Base-by-base conservation (phyloP, 1,139 yeast genomes). In the Pichia sp. region DNA sequence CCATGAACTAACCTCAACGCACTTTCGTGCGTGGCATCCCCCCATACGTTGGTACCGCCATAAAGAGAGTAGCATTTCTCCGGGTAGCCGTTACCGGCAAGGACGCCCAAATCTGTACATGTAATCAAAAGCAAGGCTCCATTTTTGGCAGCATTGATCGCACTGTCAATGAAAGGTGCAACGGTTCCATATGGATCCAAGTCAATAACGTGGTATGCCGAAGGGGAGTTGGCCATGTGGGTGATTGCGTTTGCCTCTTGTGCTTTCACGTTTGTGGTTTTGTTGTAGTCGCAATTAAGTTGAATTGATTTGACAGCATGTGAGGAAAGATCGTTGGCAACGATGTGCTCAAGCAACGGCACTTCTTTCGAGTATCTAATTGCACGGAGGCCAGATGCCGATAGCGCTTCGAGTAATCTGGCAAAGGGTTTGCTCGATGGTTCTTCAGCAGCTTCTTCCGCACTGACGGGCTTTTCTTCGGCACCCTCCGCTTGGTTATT, bases 131-230 rank as follows among this genome's bases (percentile, higher is more conserved):
- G 71, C 50, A 93, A 67, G 0, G 98, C 99, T 50, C 86, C 93
- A 62, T 90, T 92, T 53, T 79, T 81, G 13, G 92, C 79, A 43
- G 86, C 75, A 64, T 89, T 96, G 36, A 93, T 76, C 0, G 98
- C 97, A 32, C 93, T 81, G 67, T 93, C 99, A 44, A 93, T 77
- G 67, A 93, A 93, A 5, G 98, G 98, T 1, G 97, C 82, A 0
- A 97, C 99, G 0, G 97, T 87, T 23, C 99, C 99, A 67, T 93
- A 93, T 0, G 99, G 99, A 67, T 93, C 99, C 55, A 93, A 77
- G 71, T 93, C 99, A 55, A 95, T 82, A 8, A 89, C 88, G 66
- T 93, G 96, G 71, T 86, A 87, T 34, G 57, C 56, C 7, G 57
- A 53, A 47, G 62, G 60, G 51, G 75, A 73, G 29, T 72, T 69